Base-by-base conservation (phyloP, 1,284 basidiomycete species). In the Agroathelia rolfsii region DNA sequence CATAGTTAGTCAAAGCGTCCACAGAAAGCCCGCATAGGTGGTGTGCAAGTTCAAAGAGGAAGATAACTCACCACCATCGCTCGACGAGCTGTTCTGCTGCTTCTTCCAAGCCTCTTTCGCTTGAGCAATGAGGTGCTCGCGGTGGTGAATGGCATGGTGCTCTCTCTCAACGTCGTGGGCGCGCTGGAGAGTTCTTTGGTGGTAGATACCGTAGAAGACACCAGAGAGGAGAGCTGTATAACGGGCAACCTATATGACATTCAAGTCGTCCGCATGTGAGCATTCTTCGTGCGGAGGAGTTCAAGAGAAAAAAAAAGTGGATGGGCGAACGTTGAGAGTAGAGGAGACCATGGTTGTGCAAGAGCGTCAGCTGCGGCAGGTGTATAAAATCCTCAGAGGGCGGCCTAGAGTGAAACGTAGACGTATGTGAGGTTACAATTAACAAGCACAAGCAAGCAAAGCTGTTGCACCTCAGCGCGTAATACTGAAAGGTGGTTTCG, bases 201-300 rank as follows among this genome's bases (percentile, higher is more conserved):
- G 94, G 48, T 79, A 70, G 56, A 95, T 81, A 50, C 95, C 94
- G 60, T 97, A 98, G 56, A 81, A 64, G 49, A 96, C 74, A 54
- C 94, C 94, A 36, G 75, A 71, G 43, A 84, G 64, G 46, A 98
- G 77, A 34, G 94, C 92, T 23, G 90, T 82, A 64, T 96, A 98
- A 50, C 94, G 88, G 51, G 86, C 85, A 56, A 96, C 93, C 94
- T 98, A 41, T 32, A 36, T 7, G 23, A 36, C 21, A 26, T 27
- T 24, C 17, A 15, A 42, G 9, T 36, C 36, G 8, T 27, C 25
- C 26, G 25, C 17, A 24, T 9, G n/a, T 41, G 21, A 44, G 48
- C 60, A 39, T 17, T 5, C 60, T 39, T 17, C 5, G 5, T 30
- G 16, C 6, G 11, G 10, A 15, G 11, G 13, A 7, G 8, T 7